Percentiles rank a stretch among this genome's conserved stretches.
Conservation (phyloP, 495 filamentous ascomycete genomes). For the Neurospora sp. region DNA sequence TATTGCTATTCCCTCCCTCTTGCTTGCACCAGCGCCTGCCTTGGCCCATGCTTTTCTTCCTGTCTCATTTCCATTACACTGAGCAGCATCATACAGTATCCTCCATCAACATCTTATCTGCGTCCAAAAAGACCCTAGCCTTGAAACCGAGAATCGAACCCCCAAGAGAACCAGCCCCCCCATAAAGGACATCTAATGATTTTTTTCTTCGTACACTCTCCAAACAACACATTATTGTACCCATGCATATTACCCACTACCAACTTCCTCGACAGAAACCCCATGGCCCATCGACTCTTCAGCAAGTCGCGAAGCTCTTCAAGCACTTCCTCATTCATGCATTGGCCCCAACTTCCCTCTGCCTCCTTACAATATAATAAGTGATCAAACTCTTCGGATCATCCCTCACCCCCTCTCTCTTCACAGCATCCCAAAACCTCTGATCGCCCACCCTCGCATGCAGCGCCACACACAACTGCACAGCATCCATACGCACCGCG, state of each 20-base stretch:
- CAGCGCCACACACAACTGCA: slow-evolving; percentile 65
- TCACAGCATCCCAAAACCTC: slow-evolving; percentile 55
- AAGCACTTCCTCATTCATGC: not conserved
- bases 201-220: not conserved
- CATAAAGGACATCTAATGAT: not conserved
- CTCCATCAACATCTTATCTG: not conserved
- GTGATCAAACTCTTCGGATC: slow-evolving; percentile 66
- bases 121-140: not conserved
- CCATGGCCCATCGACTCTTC: not conserved
- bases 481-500: slow-evolving; percentile 68
- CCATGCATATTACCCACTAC: not conserved
- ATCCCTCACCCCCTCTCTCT: slow-evolving; percentile 41
- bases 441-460: slow-evolving; percentile 56
- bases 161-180: not conserved
- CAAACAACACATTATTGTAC: not conserved
- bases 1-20: not conserved
- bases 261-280: not conserved
- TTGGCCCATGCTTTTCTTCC: not conserved
- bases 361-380: slow-evolving; percentile 69
- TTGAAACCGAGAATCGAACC: not conserved
- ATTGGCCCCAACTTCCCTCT: slow-evolving; percentile 29
- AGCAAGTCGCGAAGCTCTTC: not conserved
- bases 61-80: not conserved
- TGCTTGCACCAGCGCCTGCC: not conserved
- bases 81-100: not conserved